phyloP scores from a whole-genome alignment of 495 filamentous ascomycete species.

The Neurospora sp. region DNA sequence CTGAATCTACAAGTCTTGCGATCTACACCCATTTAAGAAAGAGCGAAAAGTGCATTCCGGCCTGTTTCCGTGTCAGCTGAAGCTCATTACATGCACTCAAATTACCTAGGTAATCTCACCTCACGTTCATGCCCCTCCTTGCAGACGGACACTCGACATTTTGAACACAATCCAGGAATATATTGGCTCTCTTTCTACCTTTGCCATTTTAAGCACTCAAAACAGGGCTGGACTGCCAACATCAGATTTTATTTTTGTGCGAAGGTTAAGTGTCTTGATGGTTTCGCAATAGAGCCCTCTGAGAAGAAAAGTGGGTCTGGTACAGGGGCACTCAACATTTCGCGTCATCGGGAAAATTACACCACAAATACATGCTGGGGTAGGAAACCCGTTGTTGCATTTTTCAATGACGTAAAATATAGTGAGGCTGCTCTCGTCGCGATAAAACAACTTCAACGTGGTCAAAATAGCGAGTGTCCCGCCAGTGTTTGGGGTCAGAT shows the following conservation, averaged over 20 bases:
- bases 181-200: fast-evolving
- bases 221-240: fast-evolving
- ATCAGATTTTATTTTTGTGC: background rate
- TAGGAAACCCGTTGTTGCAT: no score
- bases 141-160: background rate
- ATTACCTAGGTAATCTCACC: no score
- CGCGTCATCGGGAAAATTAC: background rate
- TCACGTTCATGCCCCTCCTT: background rate
- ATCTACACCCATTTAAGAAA: no score
- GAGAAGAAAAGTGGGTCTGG: background rate
- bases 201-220: fast-evolving
- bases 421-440: background rate
- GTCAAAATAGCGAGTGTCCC: background rate
- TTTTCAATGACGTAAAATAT: no score
- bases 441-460: background rate
- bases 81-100: no score
- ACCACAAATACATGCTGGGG: background rate
- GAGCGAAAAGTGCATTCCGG: no score
- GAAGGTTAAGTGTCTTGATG: background rate
- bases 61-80: background rate
- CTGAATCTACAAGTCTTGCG: no score
- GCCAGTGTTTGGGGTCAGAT: no score
- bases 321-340: background rate
- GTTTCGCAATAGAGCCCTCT: background rate
- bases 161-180: fast-evolving